phyloP scores from a whole-genome alignment of 768 basidiomycete genomes.

The Lyophyllum shimeji region DNA sequence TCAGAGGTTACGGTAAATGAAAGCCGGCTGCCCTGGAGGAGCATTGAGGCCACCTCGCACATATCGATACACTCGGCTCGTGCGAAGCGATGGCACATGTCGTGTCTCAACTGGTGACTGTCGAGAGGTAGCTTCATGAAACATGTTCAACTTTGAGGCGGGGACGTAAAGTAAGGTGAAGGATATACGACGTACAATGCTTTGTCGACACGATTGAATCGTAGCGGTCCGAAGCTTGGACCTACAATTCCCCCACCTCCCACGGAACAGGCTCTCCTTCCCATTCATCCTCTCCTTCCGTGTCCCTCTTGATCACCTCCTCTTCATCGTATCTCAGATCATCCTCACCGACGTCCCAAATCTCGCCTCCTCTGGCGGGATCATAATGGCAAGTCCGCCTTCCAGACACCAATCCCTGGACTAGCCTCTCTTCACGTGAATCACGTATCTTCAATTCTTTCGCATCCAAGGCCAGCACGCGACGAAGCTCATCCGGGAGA shows the following conservation, averaged over 20 bases:
- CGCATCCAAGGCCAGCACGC: conserved; percentile 61
- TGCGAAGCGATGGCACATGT: conserved; percentile 6
- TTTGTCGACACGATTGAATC: not conserved
- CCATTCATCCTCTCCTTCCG: conserved; percentile 65
- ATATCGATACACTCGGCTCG: conserved; percentile 1
- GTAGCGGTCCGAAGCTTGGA: not conserved
- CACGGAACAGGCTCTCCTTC: conserved; percentile 82
- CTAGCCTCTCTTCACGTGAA: conserved; percentile 51
- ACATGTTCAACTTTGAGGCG: conserved; percentile 13
- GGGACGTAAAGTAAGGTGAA: conserved; percentile 7
- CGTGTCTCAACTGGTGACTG: not conserved
- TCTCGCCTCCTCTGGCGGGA: conserved; percentile 62
- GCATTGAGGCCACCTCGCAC: conserved; percentile 3
- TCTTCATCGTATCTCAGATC: conserved; percentile 32
- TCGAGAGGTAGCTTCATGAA: conserved; percentile 6
- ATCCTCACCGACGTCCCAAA: conserved; percentile 76
- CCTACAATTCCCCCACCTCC: conserved; percentile 74
- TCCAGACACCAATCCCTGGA: conserved; percentile 62
- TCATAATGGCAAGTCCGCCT: conserved; percentile 56
- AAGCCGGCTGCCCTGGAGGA: conserved; percentile 1
- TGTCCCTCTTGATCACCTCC: conserved; percentile 24
- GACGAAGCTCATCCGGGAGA: conserved; percentile 65
- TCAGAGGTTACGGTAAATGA: conserved; percentile 9
- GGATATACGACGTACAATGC: conserved; percentile 16
- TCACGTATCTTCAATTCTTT: conserved; percentile 37